Evolutionary conservation across 108 stramenopile genomes (phyloP).

Genomic region (Nitzschia palea): DNA sequence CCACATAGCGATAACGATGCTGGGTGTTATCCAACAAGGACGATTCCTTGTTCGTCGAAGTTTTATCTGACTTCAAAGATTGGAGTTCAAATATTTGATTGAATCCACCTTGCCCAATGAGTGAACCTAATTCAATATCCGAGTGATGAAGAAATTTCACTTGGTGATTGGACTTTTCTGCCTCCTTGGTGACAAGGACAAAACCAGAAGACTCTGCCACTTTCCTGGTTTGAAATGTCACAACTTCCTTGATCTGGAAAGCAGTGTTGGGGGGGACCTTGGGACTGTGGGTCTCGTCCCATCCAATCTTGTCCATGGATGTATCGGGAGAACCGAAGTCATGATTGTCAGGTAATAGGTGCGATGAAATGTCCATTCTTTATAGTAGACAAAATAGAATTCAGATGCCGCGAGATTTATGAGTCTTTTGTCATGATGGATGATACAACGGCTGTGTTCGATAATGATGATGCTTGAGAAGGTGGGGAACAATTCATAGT

Average conservation of each 20-base stretch:
- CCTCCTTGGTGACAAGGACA: background rate
- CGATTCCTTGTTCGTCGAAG: background rate
- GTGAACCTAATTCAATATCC: conserved; percentile 28
- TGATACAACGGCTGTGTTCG: no score
- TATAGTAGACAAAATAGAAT: no score
- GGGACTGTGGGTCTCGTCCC: background rate
- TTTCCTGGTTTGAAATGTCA: background rate
- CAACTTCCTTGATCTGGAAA: background rate
- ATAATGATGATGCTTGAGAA: no score
- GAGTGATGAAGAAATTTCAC: background rate
- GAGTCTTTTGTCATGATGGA: no score
- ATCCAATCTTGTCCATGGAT: no score
- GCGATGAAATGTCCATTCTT: background rate
- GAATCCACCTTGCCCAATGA: conserved; percentile 48
- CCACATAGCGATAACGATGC: background rate
- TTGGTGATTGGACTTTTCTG: background rate
- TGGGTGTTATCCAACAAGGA: background rate
- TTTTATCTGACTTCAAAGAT: background rate
- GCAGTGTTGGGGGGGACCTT: background rate
- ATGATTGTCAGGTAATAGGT: no score
- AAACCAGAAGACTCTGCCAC: background rate
- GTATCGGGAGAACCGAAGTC: no score
- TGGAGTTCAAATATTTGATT: conserved; percentile 41
- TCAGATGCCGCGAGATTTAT: no score
- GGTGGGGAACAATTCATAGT: no score